Evolutionary conservation across 2,329 filamentous ascomycete genomes (phyloP), one percentile per base, ranked within the genome.

Genomic region (Chaetothyriales sp.): DNA sequence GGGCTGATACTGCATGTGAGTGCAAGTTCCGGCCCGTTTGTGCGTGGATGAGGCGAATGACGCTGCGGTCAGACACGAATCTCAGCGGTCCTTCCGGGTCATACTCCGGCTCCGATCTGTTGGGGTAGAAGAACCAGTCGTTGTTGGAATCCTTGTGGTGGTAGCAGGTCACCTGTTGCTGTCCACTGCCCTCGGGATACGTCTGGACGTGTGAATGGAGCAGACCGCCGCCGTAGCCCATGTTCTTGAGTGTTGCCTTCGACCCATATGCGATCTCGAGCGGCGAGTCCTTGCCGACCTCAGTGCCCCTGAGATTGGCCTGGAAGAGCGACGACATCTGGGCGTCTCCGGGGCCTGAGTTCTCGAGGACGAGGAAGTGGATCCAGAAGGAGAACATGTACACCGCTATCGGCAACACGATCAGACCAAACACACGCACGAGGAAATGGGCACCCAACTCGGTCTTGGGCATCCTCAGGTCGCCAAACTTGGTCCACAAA

Each of bases 261-360:
- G 92, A 98, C 22, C 93, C 92, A 57, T 84, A 75, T 4, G 88
- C 90, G 57, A 98, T 75, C 65, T 98, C 92, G 15, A 98, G 77
- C 19, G 93, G 92, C 63, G 89, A 95, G 66, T 95, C 84, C 67
- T 86, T 88, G 63, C 90, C 90, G 55, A 98, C 90, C 57, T 93
- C 85, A 9, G 90, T 96, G 22, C 92, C 92, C 61, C 80, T 83
- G 39, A 98, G 77, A 65, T 98, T 98, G 46, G 93, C 92, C 68
- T 98, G 92, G 78, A 98, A 98, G 48, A 98, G 79, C 22, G 92
- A 98, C 72, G 89, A 95, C 92, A 98, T 98, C 70, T 98, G 92
- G n/a, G 92, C 92, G 72, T 98, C 92, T 50, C 92, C 92, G 6
- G 93, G 92, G 18, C 92, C 92, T 61, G 83, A 90, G 70, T 87